Base-by-base conservation (phyloP, 352 stramenopile species). In the Globisporangium ultimum region DNA sequence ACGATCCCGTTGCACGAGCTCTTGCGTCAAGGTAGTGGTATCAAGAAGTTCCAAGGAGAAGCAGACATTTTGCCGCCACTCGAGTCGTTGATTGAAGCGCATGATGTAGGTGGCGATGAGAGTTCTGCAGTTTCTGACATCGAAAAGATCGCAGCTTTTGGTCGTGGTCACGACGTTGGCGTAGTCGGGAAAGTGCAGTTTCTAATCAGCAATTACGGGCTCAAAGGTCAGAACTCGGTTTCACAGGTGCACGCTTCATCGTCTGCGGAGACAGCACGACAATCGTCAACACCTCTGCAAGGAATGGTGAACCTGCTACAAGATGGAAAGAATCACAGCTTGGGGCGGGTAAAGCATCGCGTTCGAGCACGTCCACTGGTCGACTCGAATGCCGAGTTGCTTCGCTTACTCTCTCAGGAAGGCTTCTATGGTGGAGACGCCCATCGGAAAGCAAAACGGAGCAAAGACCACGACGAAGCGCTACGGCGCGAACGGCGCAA, bases 1-100 rank as follows among this genome's bases (percentile, higher is more conserved):
- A 70, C 74, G 0, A 68, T 98, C 24, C 89, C 91, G 21, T 66
- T 98, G 1, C 76, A 89, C n/a, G 78, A 88, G 53, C 61, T 98
- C 2, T 64, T 98, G 59, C 83, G 93, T 1, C 93, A 98, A 78
- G 89, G 95, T 8, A 78, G 74, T n/a, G 76, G 72, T 1, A 74
- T 96, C 11, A 92, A 93, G 60, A 98, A 98, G 61, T 87, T 90
- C 53, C 87, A 96, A 55, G 78, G 81, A 3, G 91, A 97, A 72
- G 67, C 85, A 0, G 80, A 89, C 20, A 74, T 88, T 24, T 15
- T 75, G 0, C 63, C 78, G 22, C 66, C 76, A 10, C 60, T 84
- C 22, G 40, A 68, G 28, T 52, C 12, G 22, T 42, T 32, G 48
- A 36, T 20, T n/a, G 24, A 1, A 10, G 20, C 20, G 2, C 13